Percentiles rank a stretch among this genome's conserved stretches.
Evolutionary conservation across 139 green algal genomes (phyloP).

Genomic region (Micromonas pusilla): DNA sequence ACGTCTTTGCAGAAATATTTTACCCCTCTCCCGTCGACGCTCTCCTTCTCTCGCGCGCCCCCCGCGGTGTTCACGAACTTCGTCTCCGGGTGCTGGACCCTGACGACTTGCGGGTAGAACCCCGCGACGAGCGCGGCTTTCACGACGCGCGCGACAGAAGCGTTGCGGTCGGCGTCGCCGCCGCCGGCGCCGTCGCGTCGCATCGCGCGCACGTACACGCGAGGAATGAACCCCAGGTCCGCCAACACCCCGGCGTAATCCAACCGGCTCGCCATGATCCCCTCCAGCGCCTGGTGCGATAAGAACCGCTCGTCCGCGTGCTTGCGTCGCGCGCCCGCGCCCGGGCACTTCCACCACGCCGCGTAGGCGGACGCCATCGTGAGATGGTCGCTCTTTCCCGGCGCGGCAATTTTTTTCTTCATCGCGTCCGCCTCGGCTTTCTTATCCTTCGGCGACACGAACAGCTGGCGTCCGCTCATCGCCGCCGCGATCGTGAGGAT

Average conservation of each 20-base stretch:
- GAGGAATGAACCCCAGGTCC: conserved; percentile 2
- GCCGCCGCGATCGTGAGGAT: conserved; percentile 25
- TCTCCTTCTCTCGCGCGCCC: conserved; percentile 51
- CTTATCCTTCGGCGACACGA: conserved; percentile 18
- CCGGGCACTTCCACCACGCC: background rate
- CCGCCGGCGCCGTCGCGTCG: background rate
- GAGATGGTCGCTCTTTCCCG: conserved; percentile 19
- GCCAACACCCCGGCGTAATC: conserved; percentile 19
- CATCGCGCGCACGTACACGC: background rate
- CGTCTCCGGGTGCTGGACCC: conserved; percentile 57
- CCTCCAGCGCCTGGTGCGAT: conserved; percentile 20
- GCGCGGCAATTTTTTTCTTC: no score
- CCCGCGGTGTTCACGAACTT: conserved; percentile 37
- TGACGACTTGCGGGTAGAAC: conserved; percentile 89
- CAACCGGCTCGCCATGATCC: background rate
- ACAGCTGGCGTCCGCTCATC: conserved; percentile 25
- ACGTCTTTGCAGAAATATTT: conserved; percentile 63
- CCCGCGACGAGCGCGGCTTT: conserved; percentile 46
- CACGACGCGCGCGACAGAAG: background rate
- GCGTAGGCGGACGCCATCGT: conserved; percentile 16
- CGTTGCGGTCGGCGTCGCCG: background rate
- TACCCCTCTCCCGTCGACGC: conserved; percentile 41
- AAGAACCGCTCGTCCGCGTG: conserved; percentile 8
- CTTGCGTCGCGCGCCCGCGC: background rate
- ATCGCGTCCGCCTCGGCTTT: background rate